Base-by-base conservation (phyloP, 1,139 yeast genomes). In the Nematodospora anomalae region DNA sequence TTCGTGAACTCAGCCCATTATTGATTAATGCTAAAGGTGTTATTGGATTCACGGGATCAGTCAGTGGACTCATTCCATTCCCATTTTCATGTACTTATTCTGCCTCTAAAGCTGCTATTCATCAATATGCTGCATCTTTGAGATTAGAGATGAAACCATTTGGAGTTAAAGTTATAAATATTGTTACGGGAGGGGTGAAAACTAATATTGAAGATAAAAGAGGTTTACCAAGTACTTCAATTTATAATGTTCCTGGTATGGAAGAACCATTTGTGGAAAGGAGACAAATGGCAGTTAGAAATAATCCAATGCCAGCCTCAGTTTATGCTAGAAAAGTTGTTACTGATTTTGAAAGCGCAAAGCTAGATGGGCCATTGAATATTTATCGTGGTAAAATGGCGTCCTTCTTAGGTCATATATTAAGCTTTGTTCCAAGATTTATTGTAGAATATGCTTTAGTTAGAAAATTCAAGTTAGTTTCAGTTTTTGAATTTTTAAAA, bases 61-160 rank as follows among this genome's bases (percentile, higher is more conserved):
- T 82, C 4, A 77, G 86, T 12, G 94, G 86, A 2, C 44, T 79
- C 18, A 59, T 74, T 10, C 81, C 87, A 4, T 79, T 84, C 61
- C 95, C 94, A 11, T 84, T 80, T 58, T 78, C 83, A 1, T 64
- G 83, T 13, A 69, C 79, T 16, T 86, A 86, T 54, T 71, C 80
- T n/a, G 71, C 90, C 2, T 60, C 83, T 1, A 86, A 86, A 53
- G 88, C 90, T 2, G 92, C 92, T 1, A 74, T 85, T 38, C 85
- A 81, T 50, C 81, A 75, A 46, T 85, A 80, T 52, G 83, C 85
- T 1, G 71, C 77, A 33, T 71, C 73, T 3, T 63, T 84, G 38
- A 72, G 83, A 36, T 50, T 82, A 22, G 94, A 85, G 56, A 54
- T 85, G 69, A 76, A 74, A 51, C 87, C 90, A 2, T 83, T 84